phyloP scores from a whole-genome alignment of 192 early-diverging fungal species.

The Coemansia sp. region DNA sequence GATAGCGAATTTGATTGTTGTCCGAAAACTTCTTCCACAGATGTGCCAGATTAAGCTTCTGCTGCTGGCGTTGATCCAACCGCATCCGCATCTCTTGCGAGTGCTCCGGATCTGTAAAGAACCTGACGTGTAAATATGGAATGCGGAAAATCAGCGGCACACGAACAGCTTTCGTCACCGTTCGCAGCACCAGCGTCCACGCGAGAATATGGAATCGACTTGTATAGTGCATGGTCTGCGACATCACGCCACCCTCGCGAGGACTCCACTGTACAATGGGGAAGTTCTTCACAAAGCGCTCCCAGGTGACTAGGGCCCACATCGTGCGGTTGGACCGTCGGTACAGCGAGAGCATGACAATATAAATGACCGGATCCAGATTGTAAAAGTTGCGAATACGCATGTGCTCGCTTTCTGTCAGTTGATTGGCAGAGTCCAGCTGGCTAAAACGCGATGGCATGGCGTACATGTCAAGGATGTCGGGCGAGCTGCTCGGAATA shows the following conservation, averaged over 20 bases:
- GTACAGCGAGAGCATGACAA: conserved; percentile 53
- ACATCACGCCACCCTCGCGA: conserved; percentile 33
- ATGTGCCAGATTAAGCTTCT: conserved; percentile 8
- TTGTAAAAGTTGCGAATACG: conserved; percentile 45
- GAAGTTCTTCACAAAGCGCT: conserved; percentile 40
- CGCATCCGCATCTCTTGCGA: not conserved
- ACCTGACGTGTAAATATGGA: not conserved
- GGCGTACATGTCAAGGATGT: conserved; percentile 33
- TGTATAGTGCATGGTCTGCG: conserved; percentile 39
- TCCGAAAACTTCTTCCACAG: not conserved
- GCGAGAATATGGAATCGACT: conserved; percentile 36
- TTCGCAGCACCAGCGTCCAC: conserved; percentile 40
- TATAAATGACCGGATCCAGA: conserved; percentile 44
- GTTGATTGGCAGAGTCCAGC: conserved; percentile 6
- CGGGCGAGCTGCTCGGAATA: conserved; percentile 7
- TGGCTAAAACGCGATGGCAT: not conserved
- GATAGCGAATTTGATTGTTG: not conserved
- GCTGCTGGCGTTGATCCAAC: conserved; percentile 7
- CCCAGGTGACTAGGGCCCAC: conserved; percentile 48
- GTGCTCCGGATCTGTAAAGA: conserved; percentile 21
- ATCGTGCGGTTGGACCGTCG: conserved; percentile 17
- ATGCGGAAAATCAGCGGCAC: conserved; percentile 4
- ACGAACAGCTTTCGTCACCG: conserved; percentile 28
- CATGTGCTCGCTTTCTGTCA: conserved; percentile 16
- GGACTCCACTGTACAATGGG: conserved; percentile 49